phyloP scores from a whole-genome alignment of 1,139 yeast genomes.

The Oligophagozyma castellii region DNA sequence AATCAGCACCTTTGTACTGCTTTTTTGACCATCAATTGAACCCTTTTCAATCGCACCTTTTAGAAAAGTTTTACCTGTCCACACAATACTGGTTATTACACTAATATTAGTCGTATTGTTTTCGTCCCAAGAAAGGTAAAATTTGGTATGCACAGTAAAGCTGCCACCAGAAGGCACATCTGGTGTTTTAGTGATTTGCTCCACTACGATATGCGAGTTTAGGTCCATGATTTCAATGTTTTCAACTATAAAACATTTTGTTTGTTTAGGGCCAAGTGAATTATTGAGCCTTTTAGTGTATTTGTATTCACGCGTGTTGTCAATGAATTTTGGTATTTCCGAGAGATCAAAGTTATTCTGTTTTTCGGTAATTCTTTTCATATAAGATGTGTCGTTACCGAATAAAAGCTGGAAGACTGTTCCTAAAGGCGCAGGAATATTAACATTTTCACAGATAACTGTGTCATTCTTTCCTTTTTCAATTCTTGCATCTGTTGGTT shows the following conservation, averaged over 20 bases:
- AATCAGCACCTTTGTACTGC: constrained; percentile 44
- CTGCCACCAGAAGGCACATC: constrained; percentile 91
- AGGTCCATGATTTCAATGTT: constrained; percentile 50
- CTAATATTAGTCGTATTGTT: constrained; percentile 51
- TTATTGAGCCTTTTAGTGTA: constrained; percentile 73
- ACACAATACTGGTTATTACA: constrained; percentile 57
- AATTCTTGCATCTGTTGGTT: constrained; percentile 38
- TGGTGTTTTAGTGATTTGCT: constrained; percentile 66
- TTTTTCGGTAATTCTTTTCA: constrained; percentile 39
- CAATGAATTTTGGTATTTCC: constrained; percentile 37
- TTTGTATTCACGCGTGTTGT: constrained; percentile 43
- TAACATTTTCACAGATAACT: constrained; percentile 44
- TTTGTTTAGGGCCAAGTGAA: constrained; percentile 90
- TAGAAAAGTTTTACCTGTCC: constrained; percentile 89
- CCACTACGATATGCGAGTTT: constrained; percentile 41
- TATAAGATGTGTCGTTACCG: constrained; percentile 56
- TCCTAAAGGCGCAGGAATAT: constrained; percentile 61
- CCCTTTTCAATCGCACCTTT: constrained; percentile 89
- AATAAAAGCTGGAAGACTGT: constrained; percentile 55
- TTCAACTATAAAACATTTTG: constrained; percentile 70
- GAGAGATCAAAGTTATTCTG: constrained; percentile 64
- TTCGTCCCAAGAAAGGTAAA: constrained; percentile 63
- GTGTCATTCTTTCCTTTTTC: constrained; percentile 46
- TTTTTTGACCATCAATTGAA: constrained; percentile 82
- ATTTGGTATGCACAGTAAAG: constrained; percentile 59